phyloP scores from a whole-genome alignment of 345 rosid genomes.

The Aquilaria yunnanensis region DNA sequence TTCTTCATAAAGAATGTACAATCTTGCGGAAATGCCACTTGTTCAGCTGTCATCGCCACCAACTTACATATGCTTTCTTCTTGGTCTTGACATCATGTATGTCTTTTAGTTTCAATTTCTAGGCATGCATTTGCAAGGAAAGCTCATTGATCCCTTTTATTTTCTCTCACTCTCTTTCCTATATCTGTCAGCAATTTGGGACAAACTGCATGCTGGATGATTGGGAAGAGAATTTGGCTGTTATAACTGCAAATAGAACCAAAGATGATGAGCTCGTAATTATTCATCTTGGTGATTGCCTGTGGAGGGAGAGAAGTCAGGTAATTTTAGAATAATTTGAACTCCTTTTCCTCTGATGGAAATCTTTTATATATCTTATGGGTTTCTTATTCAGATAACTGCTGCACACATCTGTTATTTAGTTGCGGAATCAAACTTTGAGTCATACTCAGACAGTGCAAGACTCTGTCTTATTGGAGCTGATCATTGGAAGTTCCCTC shows the following conservation, averaged over 20 bases:
- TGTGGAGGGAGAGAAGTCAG: constrained; percentile 98
- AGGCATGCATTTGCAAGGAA: constrained; percentile 4
- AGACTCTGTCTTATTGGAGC: constrained; percentile 79
- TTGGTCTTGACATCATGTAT: background rate
- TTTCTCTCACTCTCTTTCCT: constrained; percentile 3
- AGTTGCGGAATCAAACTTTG: constrained; percentile 79
- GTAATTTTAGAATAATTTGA: constrained; percentile 29
- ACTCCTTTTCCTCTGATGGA: constrained; percentile 8
- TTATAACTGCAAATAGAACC: constrained; percentile 95
- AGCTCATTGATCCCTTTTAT: background rate
- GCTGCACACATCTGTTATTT: constrained; percentile 85
- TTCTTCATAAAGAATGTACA: background rate
- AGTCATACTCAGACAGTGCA: constrained; percentile 71
- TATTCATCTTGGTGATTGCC: constrained; percentile 92
- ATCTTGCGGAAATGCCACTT: constrained; percentile 3
- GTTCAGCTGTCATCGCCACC: background rate
- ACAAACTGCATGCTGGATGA: constrained; percentile 86
- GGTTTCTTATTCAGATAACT: constrained; percentile 39
- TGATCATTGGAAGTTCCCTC: constrained; percentile 80
- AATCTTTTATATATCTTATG: constrained; percentile 21
- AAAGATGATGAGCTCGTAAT: constrained; percentile 94
- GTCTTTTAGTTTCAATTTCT: background rate
- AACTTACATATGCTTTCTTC: background rate
- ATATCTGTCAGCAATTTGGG: constrained; percentile 38
- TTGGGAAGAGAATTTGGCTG: constrained; percentile 98